Evolutionary conservation across 139 green algal species (phyloP).

Genomic region (Tetradesmus lagerheimii): DNA sequence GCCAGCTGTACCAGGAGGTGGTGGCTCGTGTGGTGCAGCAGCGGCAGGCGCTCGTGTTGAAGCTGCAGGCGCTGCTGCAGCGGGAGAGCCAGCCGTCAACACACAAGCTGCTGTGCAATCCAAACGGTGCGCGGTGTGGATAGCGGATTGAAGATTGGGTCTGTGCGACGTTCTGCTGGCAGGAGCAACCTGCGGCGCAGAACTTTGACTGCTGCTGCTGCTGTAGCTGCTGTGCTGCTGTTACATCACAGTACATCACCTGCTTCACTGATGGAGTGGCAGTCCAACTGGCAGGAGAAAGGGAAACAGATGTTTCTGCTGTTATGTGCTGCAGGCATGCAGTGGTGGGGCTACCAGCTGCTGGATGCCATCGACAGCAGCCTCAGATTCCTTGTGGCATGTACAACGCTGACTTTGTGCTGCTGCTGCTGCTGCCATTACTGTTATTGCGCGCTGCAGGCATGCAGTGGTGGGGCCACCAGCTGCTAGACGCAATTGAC

Average conservation of each 20-base stretch:
- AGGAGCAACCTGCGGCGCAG: too few relatives aligned
- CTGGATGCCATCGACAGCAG: conserved; percentile 35
- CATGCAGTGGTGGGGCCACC: neutral
- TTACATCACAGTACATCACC: too few relatives aligned
- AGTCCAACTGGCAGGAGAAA: too few relatives aligned
- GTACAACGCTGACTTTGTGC: neutral
- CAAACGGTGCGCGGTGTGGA: neutral
- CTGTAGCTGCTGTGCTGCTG: too few relatives aligned
- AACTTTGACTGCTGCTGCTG: too few relatives aligned
- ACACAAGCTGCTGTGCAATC: neutral
- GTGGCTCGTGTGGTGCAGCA: neutral
- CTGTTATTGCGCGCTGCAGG: neutral
- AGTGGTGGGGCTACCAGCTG: neutral
- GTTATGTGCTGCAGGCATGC: neutral
- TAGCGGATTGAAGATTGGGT: too few relatives aligned
- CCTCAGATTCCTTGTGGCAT: too few relatives aligned
- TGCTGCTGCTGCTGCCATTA: neutral
- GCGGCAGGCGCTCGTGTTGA: neutral
- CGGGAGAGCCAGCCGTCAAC: neutral
- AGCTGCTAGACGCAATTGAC: conserved; percentile 31
- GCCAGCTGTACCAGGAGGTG: neutral
- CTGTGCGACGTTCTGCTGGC: too few relatives aligned
- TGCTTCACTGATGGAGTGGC: too few relatives aligned
- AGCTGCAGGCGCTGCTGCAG: conserved; percentile 29
- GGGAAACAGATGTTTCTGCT: too few relatives aligned